Base-by-base conservation (phyloP, 441 rosid species). In the Viola pubescens region DNA sequence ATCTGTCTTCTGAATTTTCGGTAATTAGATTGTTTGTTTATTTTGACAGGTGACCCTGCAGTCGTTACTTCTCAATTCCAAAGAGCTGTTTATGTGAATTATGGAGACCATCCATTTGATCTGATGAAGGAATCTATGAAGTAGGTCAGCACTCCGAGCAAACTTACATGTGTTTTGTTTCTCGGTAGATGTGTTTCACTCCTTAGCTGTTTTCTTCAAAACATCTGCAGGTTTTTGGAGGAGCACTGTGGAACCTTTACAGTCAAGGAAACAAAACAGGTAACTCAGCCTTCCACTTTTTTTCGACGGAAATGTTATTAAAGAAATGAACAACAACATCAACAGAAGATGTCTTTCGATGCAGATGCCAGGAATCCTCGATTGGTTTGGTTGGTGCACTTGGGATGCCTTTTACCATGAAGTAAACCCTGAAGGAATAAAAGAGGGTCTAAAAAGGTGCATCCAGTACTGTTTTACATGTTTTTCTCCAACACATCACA, bases 381-480 rank as follows among this genome's bases (percentile, higher is more conserved):
- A 87, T 66, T 85, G 84, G 54, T 90, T 90, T 56, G 97, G 97
- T 3, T 90, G 97, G 97, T 87, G 91, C 70, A 87, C 97, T 8
- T 86, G 95, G 95, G 95, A 90, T 52, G 97, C 94, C 9, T 90
- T 87, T 64, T 87, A 87, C 63, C 80, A 77, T 9, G 77, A 71
- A 3, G 95, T 84, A 63, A 68, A 83, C 70, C 94, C 95, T 13
- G 75, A 80, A n/a, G 97, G 94, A 0, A 70, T 90, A 39, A 62
- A 77, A 71, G 73, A 90, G 11, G 97, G 91, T 2, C 81, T 87
- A 0, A 73, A 80, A 59, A 71, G 82, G 44, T 75, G 79, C 11
- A 86, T 72, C 41, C 12, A 9, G 5, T 4, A 6, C 41, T 10
- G n/a, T 6, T 39, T 26, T 55, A 13, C 39, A 38, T 14, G 5